phyloP scores from a whole-genome alignment of 164 flowering plant species.

The Stephania yunnanensis region DNA sequence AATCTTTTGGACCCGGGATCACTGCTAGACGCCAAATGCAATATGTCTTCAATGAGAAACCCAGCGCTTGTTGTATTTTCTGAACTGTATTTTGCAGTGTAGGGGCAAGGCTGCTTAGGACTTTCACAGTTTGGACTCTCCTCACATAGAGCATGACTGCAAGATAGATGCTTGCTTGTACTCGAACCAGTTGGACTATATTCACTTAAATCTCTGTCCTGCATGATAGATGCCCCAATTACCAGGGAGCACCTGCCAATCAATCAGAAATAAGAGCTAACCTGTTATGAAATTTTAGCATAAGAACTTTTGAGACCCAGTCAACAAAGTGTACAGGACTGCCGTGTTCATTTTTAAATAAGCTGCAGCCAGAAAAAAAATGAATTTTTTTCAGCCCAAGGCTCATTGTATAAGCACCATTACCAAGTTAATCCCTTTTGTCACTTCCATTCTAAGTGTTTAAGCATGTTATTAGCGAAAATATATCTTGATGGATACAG shows the following conservation, averaged over 20 bases:
- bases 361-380: neutral
- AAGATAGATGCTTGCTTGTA: slow-evolving; percentile 64
- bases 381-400: neutral
- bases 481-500: neutral
- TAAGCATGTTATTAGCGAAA: no score
- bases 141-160: slow-evolving; percentile 72
- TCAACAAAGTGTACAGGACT: neutral
- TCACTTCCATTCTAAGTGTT: no score
- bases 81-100: slow-evolving; percentile 46
- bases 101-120: slow-evolving; percentile 67
- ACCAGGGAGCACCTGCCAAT: slow-evolving; percentile 99
- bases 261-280: slow-evolving; percentile 98
- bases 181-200: slow-evolving; percentile 73
- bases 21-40: slow-evolving; percentile 55
- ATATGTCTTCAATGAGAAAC: slow-evolving; percentile 64
- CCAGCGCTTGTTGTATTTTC: slow-evolving; percentile 81
- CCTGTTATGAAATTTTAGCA: slow-evolving; percentile 46
- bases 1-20: slow-evolving; percentile 27
- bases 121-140: slow-evolving; percentile 48
- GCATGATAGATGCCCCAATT: slow-evolving; percentile 97
- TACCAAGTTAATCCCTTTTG: no score
- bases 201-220: slow-evolving; percentile 82
- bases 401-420: neutral
- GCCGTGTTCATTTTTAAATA: neutral
- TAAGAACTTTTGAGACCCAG: slow-evolving; percentile 3